These are phyloP conservation scores for Candolleomyces efflorescens DNA, from an alignment of 768 basidiomycete species.

Conservation along the genomic window DNA sequence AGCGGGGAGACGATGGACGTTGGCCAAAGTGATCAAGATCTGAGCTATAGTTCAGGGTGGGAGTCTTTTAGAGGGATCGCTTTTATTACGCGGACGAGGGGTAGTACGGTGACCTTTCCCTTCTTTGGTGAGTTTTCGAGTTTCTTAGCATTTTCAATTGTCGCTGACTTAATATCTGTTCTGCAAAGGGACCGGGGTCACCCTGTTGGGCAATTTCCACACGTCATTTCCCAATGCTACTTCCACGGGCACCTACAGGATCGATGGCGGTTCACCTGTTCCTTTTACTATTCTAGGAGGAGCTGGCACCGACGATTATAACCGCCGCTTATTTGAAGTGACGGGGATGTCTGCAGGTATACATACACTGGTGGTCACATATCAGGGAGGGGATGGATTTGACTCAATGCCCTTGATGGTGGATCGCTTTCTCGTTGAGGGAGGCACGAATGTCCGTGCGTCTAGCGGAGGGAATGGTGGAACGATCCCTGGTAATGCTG, in stretches of 20 bases:
- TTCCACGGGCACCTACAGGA: not conserved
- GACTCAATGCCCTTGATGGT: too few relatives aligned
- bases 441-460: too few relatives aligned
- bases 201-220: not conserved
- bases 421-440: too few relatives aligned
- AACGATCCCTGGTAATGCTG: too few relatives aligned
- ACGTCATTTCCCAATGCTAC: not conserved
- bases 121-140: not conserved
- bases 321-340: conserved; percentile 2
- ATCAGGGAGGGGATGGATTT: not conserved
- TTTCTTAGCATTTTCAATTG: not conserved
- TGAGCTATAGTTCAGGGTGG: not conserved
- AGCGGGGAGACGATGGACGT: not conserved
- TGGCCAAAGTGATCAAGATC: not conserved
- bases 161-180: not conserved
- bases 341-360: not conserved
- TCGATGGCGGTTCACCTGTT: not conserved
- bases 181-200: not conserved
- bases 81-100: not conserved
- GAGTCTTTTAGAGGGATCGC: not conserved
- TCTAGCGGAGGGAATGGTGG: too few relatives aligned
- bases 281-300: not conserved
- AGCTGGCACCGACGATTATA: not conserved
- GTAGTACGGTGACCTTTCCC: not conserved
- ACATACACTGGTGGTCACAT: not conserved